phyloP scores from a whole-genome alignment of 2,329 filamentous ascomycete species.

The Xylariaceae sp. region DNA sequence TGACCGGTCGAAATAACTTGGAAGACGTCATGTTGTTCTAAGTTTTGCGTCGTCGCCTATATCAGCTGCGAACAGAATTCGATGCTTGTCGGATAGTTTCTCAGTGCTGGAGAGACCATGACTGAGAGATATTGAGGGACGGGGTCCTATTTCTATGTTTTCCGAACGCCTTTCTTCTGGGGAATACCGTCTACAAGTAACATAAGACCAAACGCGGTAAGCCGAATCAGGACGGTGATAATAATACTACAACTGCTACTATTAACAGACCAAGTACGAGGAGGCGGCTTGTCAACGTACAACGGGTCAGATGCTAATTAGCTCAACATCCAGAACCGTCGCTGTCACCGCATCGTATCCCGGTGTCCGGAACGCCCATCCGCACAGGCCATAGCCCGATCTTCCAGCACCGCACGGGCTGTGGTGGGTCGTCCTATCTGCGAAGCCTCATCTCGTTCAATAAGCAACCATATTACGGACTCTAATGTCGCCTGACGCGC shows the following conservation, averaged over 20 bases:
- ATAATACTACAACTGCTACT: neutral
- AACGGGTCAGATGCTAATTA: neutral
- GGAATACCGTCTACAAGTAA: too few species aligned
- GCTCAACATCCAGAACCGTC: neutral
- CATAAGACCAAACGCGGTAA: too few species aligned
- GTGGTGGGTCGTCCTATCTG: neutral
- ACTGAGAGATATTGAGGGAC: neutral
- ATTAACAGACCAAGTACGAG: too few species aligned
- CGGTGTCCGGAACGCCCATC: neutral
- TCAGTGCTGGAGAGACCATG: neutral
- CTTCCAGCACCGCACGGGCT: neutral
- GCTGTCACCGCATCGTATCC: neutral
- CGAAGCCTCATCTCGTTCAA: neutral
- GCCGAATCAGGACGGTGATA: neutral
- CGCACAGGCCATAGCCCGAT: neutral
- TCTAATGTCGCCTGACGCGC: neutral
- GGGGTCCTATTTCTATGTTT: neutral
- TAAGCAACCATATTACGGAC: neutral
- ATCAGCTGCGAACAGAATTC: neutral
- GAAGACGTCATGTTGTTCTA: neutral
- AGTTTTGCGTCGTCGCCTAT: neutral
- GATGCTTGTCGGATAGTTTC: neutral
- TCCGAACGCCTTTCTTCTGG: neutral
- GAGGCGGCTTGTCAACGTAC: too few species aligned
- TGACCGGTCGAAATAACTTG: conserved; percentile 16